Percentiles rank a stretch among this genome's conserved stretches.
Evolutionary conservation across 768 basidiomycete genomes (phyloP).

Genomic region (Mycena indigotica): DNA sequence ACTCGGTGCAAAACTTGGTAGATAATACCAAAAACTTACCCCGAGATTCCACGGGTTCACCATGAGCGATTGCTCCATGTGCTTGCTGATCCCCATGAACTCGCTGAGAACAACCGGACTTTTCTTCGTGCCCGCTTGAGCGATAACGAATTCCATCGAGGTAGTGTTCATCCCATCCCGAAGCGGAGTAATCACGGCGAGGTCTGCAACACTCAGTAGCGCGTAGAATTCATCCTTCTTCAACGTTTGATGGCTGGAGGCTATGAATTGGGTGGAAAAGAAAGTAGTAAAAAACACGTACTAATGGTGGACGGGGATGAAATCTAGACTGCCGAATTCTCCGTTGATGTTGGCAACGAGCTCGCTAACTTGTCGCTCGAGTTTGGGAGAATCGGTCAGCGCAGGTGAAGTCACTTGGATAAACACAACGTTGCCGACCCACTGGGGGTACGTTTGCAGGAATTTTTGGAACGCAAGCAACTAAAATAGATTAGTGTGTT

Average conservation of each 20-base stretch:
- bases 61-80: constrained; percentile 85
- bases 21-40: constrained; percentile 43
- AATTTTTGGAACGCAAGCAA: constrained; percentile 95
- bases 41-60: constrained; percentile 97
- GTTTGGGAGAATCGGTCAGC: constrained; percentile 86
- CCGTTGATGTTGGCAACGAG: constrained; percentile 95
- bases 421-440: constrained; percentile 87
- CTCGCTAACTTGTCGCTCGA: constrained; percentile 92
- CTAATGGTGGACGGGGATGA: constrained; percentile 98
- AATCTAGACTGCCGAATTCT: constrained; percentile 91
- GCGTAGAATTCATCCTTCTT: constrained; percentile 99
- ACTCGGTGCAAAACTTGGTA: background rate
- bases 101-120: constrained; percentile 91
- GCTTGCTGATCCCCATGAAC: constrained; percentile 96
- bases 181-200: constrained; percentile 92
- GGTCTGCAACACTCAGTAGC: constrained; percentile 86
- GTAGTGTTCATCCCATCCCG: constrained; percentile 99
- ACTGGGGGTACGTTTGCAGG: constrained; percentile 90
- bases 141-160: constrained; percentile 96
- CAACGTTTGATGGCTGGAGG: constrained; percentile 85
- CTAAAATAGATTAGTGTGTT: constrained; percentile 43
- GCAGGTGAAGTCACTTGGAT: constrained; percentile 95
- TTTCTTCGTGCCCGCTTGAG: constrained; percentile 82
- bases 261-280: background rate
- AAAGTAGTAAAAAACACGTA: constrained; percentile 43